Base-by-base conservation (phyloP, 2,329 filamentous ascomycete genomes). In the Macrophomina phaseolina region DNA sequence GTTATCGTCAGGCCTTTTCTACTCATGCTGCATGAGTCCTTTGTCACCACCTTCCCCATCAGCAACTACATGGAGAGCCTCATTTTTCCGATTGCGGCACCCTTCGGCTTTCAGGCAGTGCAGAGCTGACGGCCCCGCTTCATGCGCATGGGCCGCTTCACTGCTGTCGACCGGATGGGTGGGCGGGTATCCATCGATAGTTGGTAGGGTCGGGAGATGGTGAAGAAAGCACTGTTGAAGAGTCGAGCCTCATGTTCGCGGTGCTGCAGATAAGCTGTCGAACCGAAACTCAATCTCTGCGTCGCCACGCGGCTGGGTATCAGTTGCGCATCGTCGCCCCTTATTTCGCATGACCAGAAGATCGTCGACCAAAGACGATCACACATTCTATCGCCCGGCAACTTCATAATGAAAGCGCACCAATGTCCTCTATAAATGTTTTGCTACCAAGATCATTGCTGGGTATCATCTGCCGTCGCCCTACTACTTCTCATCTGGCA, bases 391-490 rank as follows among this genome's bases (percentile, higher is more conserved):
- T 23, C 23, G 23, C 23, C 23, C 23, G 23, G 1, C 23, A 23
- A 23, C 42, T 45, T 9, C 42, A 38, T 14, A 45, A 5, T 45
- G 5, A 16, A 14, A 1, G 42, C 42, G 16, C 23, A 23, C 52
- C 7, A 18, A 23, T 30, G 2, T 28, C 16, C 32, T 55, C 52
- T 55, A 18, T 38, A 38, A 7, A 38, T 1, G 4, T 36, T 53
- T 48, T 6, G 51, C 34, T 53, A 53, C 32, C 30, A n/a, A 36
- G 12, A 23, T 23, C 23, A 55, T 34, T 55, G 48, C 11, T 36
- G 63, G 63, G 63, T 65, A 65, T 65, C 58, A 38, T 62, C 42
- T 12, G 18, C 45, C 45, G 58, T 11, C 23, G 23, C 23, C 23
- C 23, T 23, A 23, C 30, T 36, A 42, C 52, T 34, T 46, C 48